phyloP scores from a whole-genome alignment of 805 yeast genomes.

The Hyphopichia homilentoma region DNA sequence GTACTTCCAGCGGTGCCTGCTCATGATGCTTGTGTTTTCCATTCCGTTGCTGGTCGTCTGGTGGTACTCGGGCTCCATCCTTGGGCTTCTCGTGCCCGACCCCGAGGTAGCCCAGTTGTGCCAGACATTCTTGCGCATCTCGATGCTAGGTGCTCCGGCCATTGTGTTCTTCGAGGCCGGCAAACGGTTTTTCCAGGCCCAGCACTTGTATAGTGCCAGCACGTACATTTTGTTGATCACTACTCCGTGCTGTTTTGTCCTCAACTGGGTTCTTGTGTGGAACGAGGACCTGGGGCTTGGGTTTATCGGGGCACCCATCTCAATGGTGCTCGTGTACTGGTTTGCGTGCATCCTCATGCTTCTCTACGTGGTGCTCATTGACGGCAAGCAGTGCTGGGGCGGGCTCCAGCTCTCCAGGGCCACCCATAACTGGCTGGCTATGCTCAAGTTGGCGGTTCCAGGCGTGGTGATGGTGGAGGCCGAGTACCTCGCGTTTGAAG shows the following conservation, averaged over 20 bases:
- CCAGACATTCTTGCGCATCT: constrained; percentile 54
- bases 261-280: constrained; percentile 77
- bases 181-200: constrained; percentile 80
- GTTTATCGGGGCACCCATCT: constrained; percentile 76
- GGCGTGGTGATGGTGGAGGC: constrained; percentile 45
- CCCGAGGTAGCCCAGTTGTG: constrained; percentile 51
- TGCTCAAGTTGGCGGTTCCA: constrained; percentile 50
- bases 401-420: constrained; percentile 22
- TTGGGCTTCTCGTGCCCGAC: constrained; percentile 48
- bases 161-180: constrained; percentile 74
- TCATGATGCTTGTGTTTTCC: constrained; percentile 45
- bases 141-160: constrained; percentile 74
- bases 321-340: constrained; percentile 72
- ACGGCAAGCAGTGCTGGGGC: constrained; percentile 40
- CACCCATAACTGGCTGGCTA: constrained; percentile 30
- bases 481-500: constrained; percentile 41
- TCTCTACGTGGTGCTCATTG: constrained; percentile 29
- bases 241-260: constrained; percentile 65
- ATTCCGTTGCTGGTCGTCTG: constrained; percentile 33
- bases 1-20: constrained; percentile 67
- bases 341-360: constrained; percentile 37
- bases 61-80: constrained; percentile 54
- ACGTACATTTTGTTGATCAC: constrained; percentile 63
- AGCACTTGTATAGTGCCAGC: constrained; percentile 82
- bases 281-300: constrained; percentile 66